phyloP scores from a whole-genome alignment of 2,329 filamentous ascomycete species.

The Trichothecium sympodiale region DNA sequence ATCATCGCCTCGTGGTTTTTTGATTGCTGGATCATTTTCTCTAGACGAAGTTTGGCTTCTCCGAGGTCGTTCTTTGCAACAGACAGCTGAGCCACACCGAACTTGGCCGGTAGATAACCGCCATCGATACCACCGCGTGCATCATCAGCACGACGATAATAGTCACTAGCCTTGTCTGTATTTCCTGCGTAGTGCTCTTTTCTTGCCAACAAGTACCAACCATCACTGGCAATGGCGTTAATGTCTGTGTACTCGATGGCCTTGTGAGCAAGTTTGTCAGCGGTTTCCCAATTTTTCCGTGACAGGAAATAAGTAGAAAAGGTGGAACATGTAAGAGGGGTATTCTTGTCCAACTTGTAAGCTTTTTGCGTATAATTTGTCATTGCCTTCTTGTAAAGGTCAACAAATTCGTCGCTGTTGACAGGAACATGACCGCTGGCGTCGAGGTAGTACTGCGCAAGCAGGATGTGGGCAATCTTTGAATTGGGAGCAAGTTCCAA shows the following conservation, averaged over 20 bases:
- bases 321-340: conserved; percentile 79
- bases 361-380: conserved; percentile 88
- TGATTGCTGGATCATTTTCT: conserved; percentile 85
- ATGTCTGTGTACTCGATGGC: conserved; percentile 94
- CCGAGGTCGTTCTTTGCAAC: conserved; percentile 76
- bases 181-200: conserved; percentile 83
- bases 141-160: conserved; percentile 82
- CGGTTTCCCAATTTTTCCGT: conserved; percentile 67
- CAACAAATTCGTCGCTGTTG: conserved; percentile 74
- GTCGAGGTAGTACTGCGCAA: conserved; percentile 84
- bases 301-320: conserved; percentile 87
- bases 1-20: conserved; percentile 84
- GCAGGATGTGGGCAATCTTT: conserved; percentile 80
- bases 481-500: conserved; percentile 73
- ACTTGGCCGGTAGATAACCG: conserved; percentile 88
- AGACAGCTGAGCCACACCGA: conserved; percentile 82
- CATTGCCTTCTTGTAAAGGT: conserved; percentile 86
- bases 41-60: conserved; percentile 83
- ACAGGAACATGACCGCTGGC: conserved; percentile 73
- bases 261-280: conserved; percentile 79
- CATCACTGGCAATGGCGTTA: conserved; percentile 92
- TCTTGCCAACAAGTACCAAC: conserved; percentile 87
- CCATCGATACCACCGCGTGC: conserved; percentile 84
- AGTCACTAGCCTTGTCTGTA: conserved; percentile 64
- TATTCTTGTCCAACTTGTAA: conserved; percentile 85